Evolutionary conservation across 768 basidiomycete genomes (phyloP), one percentile per base, ranked within the genome.

Genomic region (Psilocybe sp.): DNA sequence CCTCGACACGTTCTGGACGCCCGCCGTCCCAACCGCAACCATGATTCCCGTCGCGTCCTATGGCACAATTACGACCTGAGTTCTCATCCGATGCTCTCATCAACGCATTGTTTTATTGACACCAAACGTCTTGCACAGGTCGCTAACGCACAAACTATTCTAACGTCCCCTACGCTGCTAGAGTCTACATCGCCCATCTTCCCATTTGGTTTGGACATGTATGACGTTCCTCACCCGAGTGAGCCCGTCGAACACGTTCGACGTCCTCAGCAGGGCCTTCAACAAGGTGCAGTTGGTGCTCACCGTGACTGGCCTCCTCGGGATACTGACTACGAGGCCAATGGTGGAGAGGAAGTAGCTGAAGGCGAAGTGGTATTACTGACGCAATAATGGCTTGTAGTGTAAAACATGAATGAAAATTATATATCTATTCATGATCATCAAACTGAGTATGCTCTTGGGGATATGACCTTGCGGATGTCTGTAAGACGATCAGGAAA

Each of bases 181-280:
- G 96, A 98, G 67, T 95, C 92, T 4, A 98, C 93, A 0, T 93
- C 93, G 0, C 69, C 98, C 5, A 80, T 98, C 20, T 84, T 98
- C 60, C 81, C 85, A 1, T 84, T 85, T 59, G 95, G 96, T 4
- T 75, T 94, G 7, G 96, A 98, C 68, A 74, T 98, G 55, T n/a
- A n/a, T n/a, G n/a, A n/a, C n/a, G n/a, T 98, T 98, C 78, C 72
- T 84, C 23, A 91, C 91, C 10, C 81, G 92, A 13, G 78, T 91
- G 4, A 80, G 89, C 35, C 92, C 95, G 1, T 94, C 92, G 10
- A 84, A 81, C 36, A 92, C 92, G 15, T 98, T 98, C 60, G 96
- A 98, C 62, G 84, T 97, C 19, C 79, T 98, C 7, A 91, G 81
- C 59, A 88, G 94, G 65, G 84, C 75, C 60, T 98, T 98, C 68